Conservation (phyloP, 225 moss, liverwort and hornwort species). For the Ulota crispa region DNA sequence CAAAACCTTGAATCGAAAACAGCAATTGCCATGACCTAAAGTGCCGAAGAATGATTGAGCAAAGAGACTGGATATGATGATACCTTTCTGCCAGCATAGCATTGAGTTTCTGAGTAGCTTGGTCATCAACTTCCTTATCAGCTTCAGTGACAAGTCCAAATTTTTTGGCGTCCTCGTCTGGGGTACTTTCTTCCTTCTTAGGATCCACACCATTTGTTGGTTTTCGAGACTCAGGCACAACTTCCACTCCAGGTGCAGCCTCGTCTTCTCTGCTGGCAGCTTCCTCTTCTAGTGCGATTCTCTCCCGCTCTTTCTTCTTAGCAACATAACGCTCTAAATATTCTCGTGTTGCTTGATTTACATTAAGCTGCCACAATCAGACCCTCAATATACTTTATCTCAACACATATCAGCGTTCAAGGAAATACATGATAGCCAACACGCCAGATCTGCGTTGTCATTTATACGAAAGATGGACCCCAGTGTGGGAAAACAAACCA, state of each 20-base stretch:
- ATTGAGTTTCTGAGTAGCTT: slow-evolving; percentile 68
- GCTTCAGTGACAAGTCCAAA: slow-evolving; percentile 86
- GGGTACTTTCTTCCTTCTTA: slow-evolving; percentile 46
- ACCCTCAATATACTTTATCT: slow-evolving; percentile 18
- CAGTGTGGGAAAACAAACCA: not conserved
- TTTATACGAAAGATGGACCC: not conserved
- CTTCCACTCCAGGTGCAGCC: slow-evolving; percentile 88
- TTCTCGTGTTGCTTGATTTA: slow-evolving; percentile 95
- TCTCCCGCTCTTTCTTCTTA: slow-evolving; percentile 93
- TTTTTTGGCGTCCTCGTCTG: slow-evolving; percentile 76
- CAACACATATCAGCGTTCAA: not conserved
- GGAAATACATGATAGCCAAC: not conserved
- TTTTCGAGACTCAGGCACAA: slow-evolving; percentile 65
- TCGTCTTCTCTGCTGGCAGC: slow-evolving; percentile 80
- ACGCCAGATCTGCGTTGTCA: not conserved
- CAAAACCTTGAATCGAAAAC: slow-evolving; percentile 3
- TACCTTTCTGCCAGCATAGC: slow-evolving; percentile 90
- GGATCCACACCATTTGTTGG: slow-evolving; percentile 41
- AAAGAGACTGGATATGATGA: not conserved
- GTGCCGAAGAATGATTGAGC: not conserved
- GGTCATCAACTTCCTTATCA: slow-evolving; percentile 77
- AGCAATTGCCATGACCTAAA: not conserved
- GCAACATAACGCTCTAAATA: slow-evolving; percentile 90
- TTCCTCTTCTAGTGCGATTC: slow-evolving; percentile 70
- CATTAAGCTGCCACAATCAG: slow-evolving; percentile 76